phyloP scores from a whole-genome alignment of 305 asterid species.

The Fraxinus greggii region DNA sequence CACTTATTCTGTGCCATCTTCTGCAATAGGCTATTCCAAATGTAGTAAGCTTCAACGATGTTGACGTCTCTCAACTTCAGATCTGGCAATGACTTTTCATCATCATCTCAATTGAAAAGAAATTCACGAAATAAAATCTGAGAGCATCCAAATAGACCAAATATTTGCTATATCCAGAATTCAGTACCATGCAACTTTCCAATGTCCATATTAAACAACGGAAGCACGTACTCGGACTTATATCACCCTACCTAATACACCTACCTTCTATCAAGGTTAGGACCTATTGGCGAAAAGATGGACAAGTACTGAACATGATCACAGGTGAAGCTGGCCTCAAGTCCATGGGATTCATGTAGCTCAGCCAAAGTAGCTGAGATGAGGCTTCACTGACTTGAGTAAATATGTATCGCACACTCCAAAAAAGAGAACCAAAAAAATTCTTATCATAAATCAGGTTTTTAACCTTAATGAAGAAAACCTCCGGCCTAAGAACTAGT shows the following conservation, averaged over 20 bases:
- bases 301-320: neutral
- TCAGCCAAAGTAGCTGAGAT: slow-evolving; percentile 9
- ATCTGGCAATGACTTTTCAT: slow-evolving; percentile 51
- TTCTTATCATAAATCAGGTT: neutral
- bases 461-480: neutral
- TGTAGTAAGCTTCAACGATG: slow-evolving; percentile 62
- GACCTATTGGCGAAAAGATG: neutral
- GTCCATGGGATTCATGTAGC: neutral
- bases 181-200: neutral
- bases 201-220: neutral
- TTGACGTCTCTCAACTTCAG: slow-evolving; percentile 73
- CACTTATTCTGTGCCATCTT: slow-evolving; percentile 90
- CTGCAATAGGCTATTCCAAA: slow-evolving; percentile 70
- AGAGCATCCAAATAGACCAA: slow-evolving; percentile 22
- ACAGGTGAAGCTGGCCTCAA: neutral
- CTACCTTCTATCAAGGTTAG: neutral
- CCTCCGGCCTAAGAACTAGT: neutral
- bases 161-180: slow-evolving; percentile 8
- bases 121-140: neutral
- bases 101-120: slow-evolving; percentile 23
- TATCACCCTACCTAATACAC: neutral
- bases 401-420: neutral
- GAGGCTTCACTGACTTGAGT: neutral
- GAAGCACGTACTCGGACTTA: neutral
- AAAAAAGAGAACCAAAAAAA: neutral